Base-by-base conservation (phyloP, 2,329 filamentous ascomycete species). In the Cladosporium colombiae region DNA sequence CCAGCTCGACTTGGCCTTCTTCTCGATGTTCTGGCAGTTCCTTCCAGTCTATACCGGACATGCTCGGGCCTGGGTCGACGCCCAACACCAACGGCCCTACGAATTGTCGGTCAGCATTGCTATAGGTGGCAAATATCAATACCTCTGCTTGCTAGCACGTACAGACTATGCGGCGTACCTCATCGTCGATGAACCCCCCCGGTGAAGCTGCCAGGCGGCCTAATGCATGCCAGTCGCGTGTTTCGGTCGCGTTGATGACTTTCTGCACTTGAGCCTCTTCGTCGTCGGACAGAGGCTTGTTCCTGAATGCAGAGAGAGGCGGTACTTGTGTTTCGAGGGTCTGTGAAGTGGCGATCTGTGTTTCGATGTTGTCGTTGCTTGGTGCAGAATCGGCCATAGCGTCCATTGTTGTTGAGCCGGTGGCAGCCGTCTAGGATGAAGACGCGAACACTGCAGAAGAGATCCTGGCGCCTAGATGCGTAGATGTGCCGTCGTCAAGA, bases 1-100 rank as follows among this genome's bases (percentile, higher is more conserved):
- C 95, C 57, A 98, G 85, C 74, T 89, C 86, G 46, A 99, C 93
- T 79, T 99, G 95, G 59, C 91, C 88, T 78, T 99, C 95, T 73
- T 99, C 95, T 37, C 81, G 82, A 79, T 99, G 95, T n/a, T 79
- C 83, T 33, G 89, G 86, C 49, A 97, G 81, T n/a, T 82, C 74
- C 68, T 81, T 80, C 89, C 90, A 91, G 13, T 76, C 68, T 49
- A 69, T 64, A 44, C 65, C 67, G 23, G 46, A 49, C 16, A 25
- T 59, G 56, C 31, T 62, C 44, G 37, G 67, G 56, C 62, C 66
- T 59, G 59, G 56, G 31, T 29, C 72, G 68, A 64, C 78, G 80
- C 79, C 83, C 5, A 85, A 73, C 58, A 85, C 71, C 6, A 92
- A 76, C 16, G 88, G 88, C 89, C 89, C 89, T 91, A 67, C 27